Evolutionary conservation across 345 rosid genomes (phyloP).

Genomic region (Linum trigynum): DNA sequence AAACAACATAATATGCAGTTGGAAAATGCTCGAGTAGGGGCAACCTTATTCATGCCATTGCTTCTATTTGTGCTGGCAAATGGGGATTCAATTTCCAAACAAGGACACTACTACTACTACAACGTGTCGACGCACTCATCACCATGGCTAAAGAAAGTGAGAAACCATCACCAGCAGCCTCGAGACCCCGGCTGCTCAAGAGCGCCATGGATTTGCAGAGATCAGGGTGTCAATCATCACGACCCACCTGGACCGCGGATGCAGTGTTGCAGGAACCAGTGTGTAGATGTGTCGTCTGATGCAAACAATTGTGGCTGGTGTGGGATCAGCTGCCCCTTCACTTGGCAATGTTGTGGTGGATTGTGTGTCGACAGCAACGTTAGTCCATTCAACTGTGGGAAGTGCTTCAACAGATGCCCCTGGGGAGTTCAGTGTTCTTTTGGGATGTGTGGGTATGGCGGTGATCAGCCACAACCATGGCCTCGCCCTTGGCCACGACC

Average conservation of each 20-base stretch:
- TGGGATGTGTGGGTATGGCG: conserved; percentile 59
- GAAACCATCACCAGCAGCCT: not conserved
- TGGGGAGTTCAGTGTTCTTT: conserved; percentile 21
- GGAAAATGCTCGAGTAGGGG: conserved; percentile 1
- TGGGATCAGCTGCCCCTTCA: conserved; percentile 30
- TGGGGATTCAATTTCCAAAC: conserved; percentile 1
- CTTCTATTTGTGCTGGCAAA: conserved; percentile 1
- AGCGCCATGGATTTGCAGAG: conserved; percentile 36
- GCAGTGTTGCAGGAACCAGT: conserved; percentile 41
- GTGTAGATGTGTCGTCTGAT: conserved; percentile 38
- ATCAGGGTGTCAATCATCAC: conserved; percentile 10
- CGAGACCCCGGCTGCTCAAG: conserved; percentile 29
- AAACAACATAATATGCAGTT: conserved; percentile 11
- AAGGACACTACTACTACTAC: conserved; percentile 9
- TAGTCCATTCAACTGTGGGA: conserved; percentile 33
- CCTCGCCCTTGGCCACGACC: conserved; percentile 11
- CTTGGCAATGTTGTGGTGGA: conserved; percentile 43
- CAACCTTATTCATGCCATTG: conserved; percentile 6
- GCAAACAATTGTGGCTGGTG: conserved; percentile 40
- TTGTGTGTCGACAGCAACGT: conserved; percentile 28
- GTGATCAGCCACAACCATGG: conserved; percentile 9
- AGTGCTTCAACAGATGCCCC: conserved; percentile 39
- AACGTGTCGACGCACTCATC: conserved; percentile 14
- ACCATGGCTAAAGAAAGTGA: conserved; percentile 30
- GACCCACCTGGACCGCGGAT: conserved; percentile 16